phyloP scores from a whole-genome alignment of 2,329 filamentous ascomycete genomes.

The Xylariaceae sp. region DNA sequence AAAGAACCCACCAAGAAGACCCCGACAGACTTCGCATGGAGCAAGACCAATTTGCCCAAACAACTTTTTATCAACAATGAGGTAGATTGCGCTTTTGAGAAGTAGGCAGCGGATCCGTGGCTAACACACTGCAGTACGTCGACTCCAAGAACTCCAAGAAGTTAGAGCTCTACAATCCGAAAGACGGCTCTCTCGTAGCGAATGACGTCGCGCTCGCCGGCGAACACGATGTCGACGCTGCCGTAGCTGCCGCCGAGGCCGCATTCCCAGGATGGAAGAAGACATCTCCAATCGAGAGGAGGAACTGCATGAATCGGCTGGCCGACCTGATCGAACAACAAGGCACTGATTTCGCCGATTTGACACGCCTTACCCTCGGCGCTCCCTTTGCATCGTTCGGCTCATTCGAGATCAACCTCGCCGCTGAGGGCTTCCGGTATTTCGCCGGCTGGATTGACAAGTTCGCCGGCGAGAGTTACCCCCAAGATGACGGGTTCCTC shows the following conservation, averaged over 20 bases:
- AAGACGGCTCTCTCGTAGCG: conserved; percentile 45
- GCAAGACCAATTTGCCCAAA: conserved; percentile 33
- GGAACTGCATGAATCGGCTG: conserved; percentile 41
- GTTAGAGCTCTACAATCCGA: conserved; percentile 46
- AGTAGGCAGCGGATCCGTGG: neutral
- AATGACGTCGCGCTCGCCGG: conserved; percentile 44
- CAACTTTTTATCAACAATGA: conserved; percentile 38
- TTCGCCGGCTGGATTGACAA: conserved; percentile 18
- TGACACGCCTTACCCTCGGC: conserved; percentile 14
- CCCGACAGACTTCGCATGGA: conserved; percentile 22
- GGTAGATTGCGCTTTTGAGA: conserved; percentile 15
- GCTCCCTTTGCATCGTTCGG: conserved; percentile 9
- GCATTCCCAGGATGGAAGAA: conserved; percentile 38
- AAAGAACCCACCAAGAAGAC: neutral
- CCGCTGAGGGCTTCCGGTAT: conserved; percentile 9
- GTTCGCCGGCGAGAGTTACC: conserved; percentile 15
- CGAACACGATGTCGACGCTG: conserved; percentile 43
- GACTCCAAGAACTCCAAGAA: conserved; percentile 42
- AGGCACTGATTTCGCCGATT: conserved; percentile 5
- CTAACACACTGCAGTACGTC: conserved; percentile 27
- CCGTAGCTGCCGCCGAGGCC: conserved; percentile 44
- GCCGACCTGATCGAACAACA: conserved; percentile 13
- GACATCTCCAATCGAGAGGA: conserved; percentile 39
- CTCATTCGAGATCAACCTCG: neutral
- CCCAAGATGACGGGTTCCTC: conserved; percentile 16